These are phyloP conservation scores for Cercospora canescens DNA, from an alignment of 2,329 filamentous ascomycete genomes.

Conservation along the genomic window DNA sequence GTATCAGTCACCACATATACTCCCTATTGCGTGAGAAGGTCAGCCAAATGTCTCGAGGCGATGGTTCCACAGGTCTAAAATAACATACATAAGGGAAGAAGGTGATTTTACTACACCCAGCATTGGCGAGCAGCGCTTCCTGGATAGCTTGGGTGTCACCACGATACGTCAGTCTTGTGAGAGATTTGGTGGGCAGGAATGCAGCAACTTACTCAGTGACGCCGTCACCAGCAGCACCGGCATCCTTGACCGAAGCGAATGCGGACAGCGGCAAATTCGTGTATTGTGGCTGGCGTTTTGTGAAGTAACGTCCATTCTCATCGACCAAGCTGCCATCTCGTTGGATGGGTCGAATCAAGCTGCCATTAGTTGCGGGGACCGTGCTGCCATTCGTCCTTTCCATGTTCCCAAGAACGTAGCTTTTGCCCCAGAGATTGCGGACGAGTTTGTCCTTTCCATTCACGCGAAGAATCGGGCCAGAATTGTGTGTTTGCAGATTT, in stretches of 20 bases:
- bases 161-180: background rate
- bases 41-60: background rate
- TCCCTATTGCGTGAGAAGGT: slow-evolving; percentile 26
- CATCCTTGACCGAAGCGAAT: slow-evolving; percentile 51
- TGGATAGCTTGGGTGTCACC: slow-evolving; percentile 36
- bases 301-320: slow-evolving; percentile 43
- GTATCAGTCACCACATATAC: slow-evolving; percentile 50
- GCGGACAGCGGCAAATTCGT: slow-evolving; percentile 42
- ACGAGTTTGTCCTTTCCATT: slow-evolving; percentile 28
- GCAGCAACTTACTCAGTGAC: slow-evolving; percentile 12
- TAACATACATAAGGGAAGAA: slow-evolving; percentile 41
- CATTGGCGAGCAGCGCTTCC: slow-evolving; percentile 24
- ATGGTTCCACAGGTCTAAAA: background rate
- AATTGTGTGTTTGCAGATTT: slow-evolving; percentile 25
- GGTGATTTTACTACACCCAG: slow-evolving; percentile 41
- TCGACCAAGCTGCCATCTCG: slow-evolving; percentile 20
- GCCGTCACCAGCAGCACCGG: slow-evolving; percentile 33
- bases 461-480: slow-evolving; percentile 23
- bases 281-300: slow-evolving; percentile 45
- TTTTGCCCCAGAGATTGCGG: slow-evolving; percentile 38
- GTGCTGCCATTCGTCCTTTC: slow-evolving; percentile 23
- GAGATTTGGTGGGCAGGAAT: background rate
- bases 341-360: slow-evolving; percentile 21
- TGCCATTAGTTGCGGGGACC: slow-evolving; percentile 15
- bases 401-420: slow-evolving; percentile 26